Percentiles rank a stretch among this genome's conserved stretches.
phyloP scores from a whole-genome alignment of 2,329 filamentous ascomycete species.

The Thyridium curvatum region DNA sequence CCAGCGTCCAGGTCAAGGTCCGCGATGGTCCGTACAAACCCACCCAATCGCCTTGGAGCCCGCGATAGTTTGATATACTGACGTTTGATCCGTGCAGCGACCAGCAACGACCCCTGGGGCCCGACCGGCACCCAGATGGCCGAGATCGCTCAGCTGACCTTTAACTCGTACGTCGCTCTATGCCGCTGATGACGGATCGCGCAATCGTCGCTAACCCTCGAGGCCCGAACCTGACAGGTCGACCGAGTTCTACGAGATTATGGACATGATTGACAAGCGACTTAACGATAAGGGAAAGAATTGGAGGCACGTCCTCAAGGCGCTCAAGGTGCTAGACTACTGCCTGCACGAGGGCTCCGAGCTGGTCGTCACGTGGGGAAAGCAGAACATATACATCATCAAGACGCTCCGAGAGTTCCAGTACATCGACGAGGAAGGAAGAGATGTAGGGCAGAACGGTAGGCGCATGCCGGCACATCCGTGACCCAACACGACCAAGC shows the following conservation, averaged over 20 bases:
- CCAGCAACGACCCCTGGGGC: constrained; percentile 98
- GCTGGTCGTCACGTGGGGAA: constrained; percentile 93
- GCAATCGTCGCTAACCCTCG: background rate
- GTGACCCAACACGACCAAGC: constrained; percentile 6
- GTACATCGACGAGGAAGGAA: constrained; percentile 91
- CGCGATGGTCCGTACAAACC: constrained; percentile 69
- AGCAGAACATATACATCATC: constrained; percentile 98
- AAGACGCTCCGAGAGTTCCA: constrained; percentile 97
- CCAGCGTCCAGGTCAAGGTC: constrained; percentile 93
- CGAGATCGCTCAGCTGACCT: constrained; percentile 96
- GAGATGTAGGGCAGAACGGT: constrained; percentile 97
- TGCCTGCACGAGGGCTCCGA: constrained; percentile 96
- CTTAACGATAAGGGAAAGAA: constrained; percentile 99
- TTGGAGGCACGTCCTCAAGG: constrained; percentile 97
- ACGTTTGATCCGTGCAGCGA: constrained; percentile 54
- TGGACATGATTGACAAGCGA: constrained; percentile 99
- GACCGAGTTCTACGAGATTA: constrained; percentile 98
- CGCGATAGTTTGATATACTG: constrained; percentile 13
- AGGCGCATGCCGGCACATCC: constrained; percentile 20
- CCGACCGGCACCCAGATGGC: constrained; percentile 97
- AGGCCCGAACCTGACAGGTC: constrained; percentile 47
- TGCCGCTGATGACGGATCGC: background rate
- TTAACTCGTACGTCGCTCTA: constrained; percentile 73
- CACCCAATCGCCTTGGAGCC: background rate
- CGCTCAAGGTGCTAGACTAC: constrained; percentile 95